Conservation (phyloP, 192 early-diverging fungal species). For the Phlyctochytrium planicorne region DNA sequence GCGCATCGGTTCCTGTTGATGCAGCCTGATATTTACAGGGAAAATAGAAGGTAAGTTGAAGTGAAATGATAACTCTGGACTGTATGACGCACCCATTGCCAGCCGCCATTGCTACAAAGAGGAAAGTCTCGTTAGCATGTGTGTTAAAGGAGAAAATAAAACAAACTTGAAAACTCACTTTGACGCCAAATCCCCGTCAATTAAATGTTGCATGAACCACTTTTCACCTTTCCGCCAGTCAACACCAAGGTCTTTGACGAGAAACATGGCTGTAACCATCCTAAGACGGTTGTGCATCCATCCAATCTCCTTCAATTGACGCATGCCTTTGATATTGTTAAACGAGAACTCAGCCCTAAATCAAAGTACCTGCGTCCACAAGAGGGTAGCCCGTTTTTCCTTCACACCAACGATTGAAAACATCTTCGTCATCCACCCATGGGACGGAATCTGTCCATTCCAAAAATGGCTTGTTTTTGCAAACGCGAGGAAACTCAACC, state of each 20-base stretch:
- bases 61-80: too few relatives aligned
- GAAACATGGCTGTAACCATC: conserved; percentile 57
- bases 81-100: conserved; percentile 67
- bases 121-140: not conserved
- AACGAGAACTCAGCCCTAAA: not conserved
- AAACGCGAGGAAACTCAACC: conserved; percentile 56
- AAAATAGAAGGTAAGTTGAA: too few relatives aligned
- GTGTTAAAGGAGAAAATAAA: too few relatives aligned
- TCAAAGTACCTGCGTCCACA: conserved; percentile 55
- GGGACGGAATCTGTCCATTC: conserved; percentile 43
- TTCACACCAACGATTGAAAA: conserved; percentile 57
- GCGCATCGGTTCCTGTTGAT: conserved; percentile 64
- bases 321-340: conserved; percentile 44
- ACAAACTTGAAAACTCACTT: not conserved
- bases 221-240: conserved; percentile 74
- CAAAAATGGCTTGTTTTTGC: conserved; percentile 59
- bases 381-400: conserved; percentile 68
- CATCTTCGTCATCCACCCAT: conserved; percentile 51
- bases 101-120: conserved; percentile 64
- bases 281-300: conserved; percentile 66
- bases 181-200: conserved; percentile 67
- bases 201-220: conserved; percentile 60
- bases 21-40: too few relatives aligned
- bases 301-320: conserved; percentile 56
- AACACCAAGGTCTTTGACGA: conserved; percentile 51